Evolutionary conservation across 768 basidiomycete species (phyloP).

Genomic region (Suillus luteus): DNA sequence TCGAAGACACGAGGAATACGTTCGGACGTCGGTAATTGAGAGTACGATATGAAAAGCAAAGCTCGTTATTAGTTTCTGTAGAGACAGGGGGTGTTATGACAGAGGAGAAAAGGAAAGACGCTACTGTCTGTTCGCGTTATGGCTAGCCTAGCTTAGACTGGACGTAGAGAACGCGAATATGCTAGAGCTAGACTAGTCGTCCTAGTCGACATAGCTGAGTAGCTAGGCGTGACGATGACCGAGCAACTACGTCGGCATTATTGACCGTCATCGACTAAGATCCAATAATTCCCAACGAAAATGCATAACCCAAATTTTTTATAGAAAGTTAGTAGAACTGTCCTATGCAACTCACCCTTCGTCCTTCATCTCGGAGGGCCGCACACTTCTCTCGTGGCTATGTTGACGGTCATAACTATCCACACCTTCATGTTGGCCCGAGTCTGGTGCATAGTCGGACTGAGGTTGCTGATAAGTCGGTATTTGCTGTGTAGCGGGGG

Average conservation of each 20-base stretch:
- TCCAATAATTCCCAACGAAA: constrained; percentile 27
- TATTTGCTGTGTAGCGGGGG: constrained; percentile 63
- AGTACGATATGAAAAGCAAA: constrained; percentile 44
- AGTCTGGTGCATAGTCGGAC: constrained; percentile 45
- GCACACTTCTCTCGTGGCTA: constrained; percentile 63
- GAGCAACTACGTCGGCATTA: constrained; percentile 43
- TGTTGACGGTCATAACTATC: constrained; percentile 44
- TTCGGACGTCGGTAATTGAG: constrained; percentile 22
- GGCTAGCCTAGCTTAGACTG: constrained; percentile 81
- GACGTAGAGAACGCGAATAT: constrained; percentile 66
- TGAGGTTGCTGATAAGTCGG: constrained; percentile 76
- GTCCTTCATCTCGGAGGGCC: constrained; percentile 93
- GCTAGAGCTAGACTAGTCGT: constrained; percentile 72
- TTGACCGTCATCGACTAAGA: constrained; percentile 29
- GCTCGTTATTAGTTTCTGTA: constrained; percentile 81
- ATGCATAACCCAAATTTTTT: constrained; percentile 8
- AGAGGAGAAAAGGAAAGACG: constrained; percentile 61
- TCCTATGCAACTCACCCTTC: constrained; percentile 81
- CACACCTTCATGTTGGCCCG: constrained; percentile 31
- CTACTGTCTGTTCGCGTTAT: constrained; percentile 65
- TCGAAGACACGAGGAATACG: constrained; percentile 29
- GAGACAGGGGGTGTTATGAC: constrained; percentile 65
- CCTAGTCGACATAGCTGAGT: constrained; percentile 62
- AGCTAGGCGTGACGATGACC: constrained; percentile 42
- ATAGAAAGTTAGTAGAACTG: background rate